phyloP scores from a whole-genome alignment of 805 yeast species.

The Allodekkera sacchari region DNA sequence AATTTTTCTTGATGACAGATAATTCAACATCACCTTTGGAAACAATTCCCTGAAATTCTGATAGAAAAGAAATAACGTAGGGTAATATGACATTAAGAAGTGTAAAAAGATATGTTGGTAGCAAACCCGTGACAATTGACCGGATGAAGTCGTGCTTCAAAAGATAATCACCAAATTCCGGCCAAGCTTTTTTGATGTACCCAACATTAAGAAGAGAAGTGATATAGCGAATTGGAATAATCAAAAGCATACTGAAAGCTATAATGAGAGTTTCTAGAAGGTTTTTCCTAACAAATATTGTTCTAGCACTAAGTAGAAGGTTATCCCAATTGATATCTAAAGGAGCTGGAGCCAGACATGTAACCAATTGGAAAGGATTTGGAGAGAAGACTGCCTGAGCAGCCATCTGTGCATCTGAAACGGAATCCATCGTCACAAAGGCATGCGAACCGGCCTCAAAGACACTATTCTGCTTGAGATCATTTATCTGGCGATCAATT shows the following conservation, averaged over 20 bases:
- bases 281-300: conserved; percentile 27
- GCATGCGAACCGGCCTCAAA: conserved; percentile 40
- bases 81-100: conserved; percentile 45
- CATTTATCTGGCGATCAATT: conserved; percentile 32
- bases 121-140: conserved; percentile 50
- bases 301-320: conserved; percentile 32
- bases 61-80: conserved; percentile 43
- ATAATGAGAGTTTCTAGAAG: conserved; percentile 31
- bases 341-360: conserved; percentile 91
- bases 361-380: conserved; percentile 71
- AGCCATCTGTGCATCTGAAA: conserved; percentile 93
- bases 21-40: conserved; percentile 54
- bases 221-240: conserved; percentile 48
- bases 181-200: conserved; percentile 50
- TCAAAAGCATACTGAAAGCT: conserved; percentile 41
- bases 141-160: conserved; percentile 42
- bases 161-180: conserved; percentile 46
- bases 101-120: conserved; percentile 54
- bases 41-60: conserved; percentile 42
- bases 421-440: conserved; percentile 88
- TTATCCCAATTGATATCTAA: conserved; percentile 83
- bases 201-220: conserved; percentile 49
- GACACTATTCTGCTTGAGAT: conserved; percentile 22
- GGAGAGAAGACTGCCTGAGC: conserved; percentile 96
- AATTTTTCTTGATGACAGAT: conserved; percentile 49